Percentiles rank a stretch among this genome's conserved stretches.
Evolutionary conservation across 148 eudicot species (phyloP).

Genomic region (Euryodendron excelsum): DNA sequence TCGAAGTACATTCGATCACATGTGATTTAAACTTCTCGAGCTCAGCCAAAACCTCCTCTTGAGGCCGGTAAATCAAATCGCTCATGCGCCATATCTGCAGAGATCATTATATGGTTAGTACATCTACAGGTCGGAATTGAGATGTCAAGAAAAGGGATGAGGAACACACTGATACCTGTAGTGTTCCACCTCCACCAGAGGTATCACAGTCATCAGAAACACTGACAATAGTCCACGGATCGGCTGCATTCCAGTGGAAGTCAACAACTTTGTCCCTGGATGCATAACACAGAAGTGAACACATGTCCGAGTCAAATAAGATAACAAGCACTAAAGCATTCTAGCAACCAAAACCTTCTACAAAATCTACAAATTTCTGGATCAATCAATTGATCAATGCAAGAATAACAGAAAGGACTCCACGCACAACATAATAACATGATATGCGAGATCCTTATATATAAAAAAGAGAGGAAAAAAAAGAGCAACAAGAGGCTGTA

Average conservation of each 20-base stretch:
- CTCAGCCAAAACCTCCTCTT: conserved; percentile 83
- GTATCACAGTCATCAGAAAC: conserved; percentile 94
- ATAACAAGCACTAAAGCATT: neutral
- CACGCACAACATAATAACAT: neutral
- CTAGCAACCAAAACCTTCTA: neutral
- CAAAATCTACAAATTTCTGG: neutral
- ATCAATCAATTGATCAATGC: neutral
- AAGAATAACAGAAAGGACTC: neutral
- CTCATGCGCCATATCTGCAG: conserved; percentile 91
- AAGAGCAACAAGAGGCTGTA: neutral
- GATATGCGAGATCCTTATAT: neutral
- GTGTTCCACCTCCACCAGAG: conserved; percentile 45
- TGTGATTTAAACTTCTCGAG: conserved; percentile 85
- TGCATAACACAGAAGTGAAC: neutral
- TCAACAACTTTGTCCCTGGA: conserved; percentile 91
- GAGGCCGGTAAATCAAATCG: conserved; percentile 86
- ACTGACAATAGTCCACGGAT: conserved; percentile 94
- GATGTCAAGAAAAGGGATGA: neutral
- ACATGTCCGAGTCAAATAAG: no score
- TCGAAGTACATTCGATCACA: conserved; percentile 51
- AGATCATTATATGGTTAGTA: neutral
- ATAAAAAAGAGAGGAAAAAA: no score
- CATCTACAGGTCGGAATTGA: neutral
- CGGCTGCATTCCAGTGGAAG: conserved; percentile 88
- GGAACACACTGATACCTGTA: neutral